Evolutionary conservation across 768 basidiomycete genomes (phyloP).

Genomic region (Phlebiopsis gigantea): DNA sequence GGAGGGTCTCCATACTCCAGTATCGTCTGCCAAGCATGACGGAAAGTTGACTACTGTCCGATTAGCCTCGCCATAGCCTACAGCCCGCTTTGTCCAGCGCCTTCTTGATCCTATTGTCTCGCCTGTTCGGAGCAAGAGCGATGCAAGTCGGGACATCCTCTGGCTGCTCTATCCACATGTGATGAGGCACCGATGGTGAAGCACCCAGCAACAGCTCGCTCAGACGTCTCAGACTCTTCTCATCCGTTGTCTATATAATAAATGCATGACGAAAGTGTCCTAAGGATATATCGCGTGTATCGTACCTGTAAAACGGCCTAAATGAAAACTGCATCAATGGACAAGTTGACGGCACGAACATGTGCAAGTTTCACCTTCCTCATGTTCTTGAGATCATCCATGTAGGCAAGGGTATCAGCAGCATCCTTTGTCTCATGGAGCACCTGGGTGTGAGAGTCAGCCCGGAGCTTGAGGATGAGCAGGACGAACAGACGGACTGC

Average conservation of each 20-base stretch:
- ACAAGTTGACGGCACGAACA: no score
- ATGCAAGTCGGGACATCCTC: slow-evolving; percentile 38
- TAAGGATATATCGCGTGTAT: not conserved
- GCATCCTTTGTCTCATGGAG: slow-evolving; percentile 34
- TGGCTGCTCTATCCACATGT: slow-evolving; percentile 41
- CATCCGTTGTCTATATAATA: slow-evolving; percentile 27
- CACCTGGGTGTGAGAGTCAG: slow-evolving; percentile 23
- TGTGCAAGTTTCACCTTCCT: slow-evolving; percentile 34
- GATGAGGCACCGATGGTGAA: slow-evolving; percentile 29
- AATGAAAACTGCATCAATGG: no score
- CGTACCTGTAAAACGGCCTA: slow-evolving; percentile 38
- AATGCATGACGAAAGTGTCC: not conserved
- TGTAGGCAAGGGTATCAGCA: slow-evolving; percentile 33
- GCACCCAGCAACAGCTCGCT: slow-evolving; percentile 22
- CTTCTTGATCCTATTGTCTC: slow-evolving; percentile 33
- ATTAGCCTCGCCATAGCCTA: slow-evolving; percentile 28
- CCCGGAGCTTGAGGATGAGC: not conserved
- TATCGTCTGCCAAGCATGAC: no score
- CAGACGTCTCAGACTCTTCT: slow-evolving; percentile 28
- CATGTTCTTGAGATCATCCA: slow-evolving; percentile 35
- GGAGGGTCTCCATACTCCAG: no score
- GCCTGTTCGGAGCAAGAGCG: slow-evolving; percentile 37
- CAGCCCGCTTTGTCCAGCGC: slow-evolving; percentile 37
- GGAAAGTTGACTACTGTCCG: no score
- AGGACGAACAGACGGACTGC: slow-evolving; percentile 25